Base-by-base conservation (phyloP, 2,329 filamentous ascomycete species). In the Aspergillus versicolor region DNA sequence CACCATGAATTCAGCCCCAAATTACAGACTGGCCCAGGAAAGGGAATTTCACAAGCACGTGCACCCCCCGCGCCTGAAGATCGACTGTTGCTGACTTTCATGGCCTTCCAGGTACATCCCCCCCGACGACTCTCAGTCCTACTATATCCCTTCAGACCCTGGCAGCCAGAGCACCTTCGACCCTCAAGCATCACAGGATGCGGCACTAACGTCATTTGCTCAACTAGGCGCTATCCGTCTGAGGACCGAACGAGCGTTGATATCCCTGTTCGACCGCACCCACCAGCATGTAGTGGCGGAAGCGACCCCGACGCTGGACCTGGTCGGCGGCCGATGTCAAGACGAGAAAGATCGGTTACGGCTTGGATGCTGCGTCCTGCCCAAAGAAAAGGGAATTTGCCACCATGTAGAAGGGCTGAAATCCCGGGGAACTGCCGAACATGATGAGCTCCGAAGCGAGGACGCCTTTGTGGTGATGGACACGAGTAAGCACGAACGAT, bases 251-350 rank as follows among this genome's bases (percentile, higher is more conserved):
- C 75, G 81, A 15, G 71, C 76, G 5, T 69, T 82, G 30, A 73
- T 84, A 37, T 84, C 81, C 1, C 70, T 84, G 32, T 82, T 84
- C 59, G 81, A 83, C 56, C 68, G 69, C 7, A 69, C 73, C 3
- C 68, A 73, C 54, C 81, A 84, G 60, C 67, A 82, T 59, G 70
- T 84, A 40, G 72, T 84, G 19, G 80, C 82, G 54, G 82, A 84
- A 60, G 79, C 81, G 9, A 80, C 80, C 0, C 70, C 72, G 1
- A 73, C 70, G 1, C 71, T 77, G 2, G 75, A 74, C 0, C 63
- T 83, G 5, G 63, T 69, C 5, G 45, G 68, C 54, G 62, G 67
- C 30, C 37, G 61, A 9, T 51, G 62, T 15, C 69, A 73, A 58
- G 52, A 52, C 4, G 60, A 66, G 0, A 60, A 67, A 15, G 72